Percentiles rank a stretch among this genome's conserved stretches.
Evolutionary conservation across 176 grass and related monocot species (phyloP).

Genomic region (Areca catechu): DNA sequence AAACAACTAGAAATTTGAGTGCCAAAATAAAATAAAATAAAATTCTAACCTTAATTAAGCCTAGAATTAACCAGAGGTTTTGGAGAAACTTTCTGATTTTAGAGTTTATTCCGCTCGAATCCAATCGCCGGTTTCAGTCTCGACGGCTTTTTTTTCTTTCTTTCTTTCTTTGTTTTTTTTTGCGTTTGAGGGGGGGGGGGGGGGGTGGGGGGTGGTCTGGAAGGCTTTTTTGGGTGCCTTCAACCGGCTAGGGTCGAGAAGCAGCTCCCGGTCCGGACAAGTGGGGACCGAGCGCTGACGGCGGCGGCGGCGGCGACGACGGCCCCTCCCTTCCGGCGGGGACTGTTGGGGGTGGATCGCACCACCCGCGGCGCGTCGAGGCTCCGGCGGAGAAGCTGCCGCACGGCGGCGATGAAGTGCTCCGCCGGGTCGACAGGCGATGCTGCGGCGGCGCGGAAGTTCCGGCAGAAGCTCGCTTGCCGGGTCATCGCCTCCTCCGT

Average conservation of each 20-base stretch:
- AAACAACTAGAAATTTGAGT: too few relatives aligned
- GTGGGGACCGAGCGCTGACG: not conserved
- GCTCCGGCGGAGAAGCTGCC: slow-evolving; percentile 47
- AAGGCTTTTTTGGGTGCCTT: too few relatives aligned
- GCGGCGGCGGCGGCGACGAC: not conserved
- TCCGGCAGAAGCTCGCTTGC: slow-evolving; percentile 41
- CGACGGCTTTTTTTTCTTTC: too few relatives aligned
- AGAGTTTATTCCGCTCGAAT: too few relatives aligned
- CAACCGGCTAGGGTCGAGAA: slow-evolving; percentile 51
- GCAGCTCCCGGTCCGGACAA: slow-evolving; percentile 46
- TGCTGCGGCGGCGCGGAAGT: slow-evolving; percentile 29
- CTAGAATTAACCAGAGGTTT: too few relatives aligned
- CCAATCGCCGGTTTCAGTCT: too few relatives aligned
- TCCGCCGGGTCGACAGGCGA: slow-evolving; percentile 32
- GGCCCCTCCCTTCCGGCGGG: slow-evolving; percentile 7
- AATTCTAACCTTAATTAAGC: too few relatives aligned
- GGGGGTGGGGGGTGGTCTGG: too few relatives aligned
- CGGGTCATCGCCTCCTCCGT: slow-evolving; percentile 67
- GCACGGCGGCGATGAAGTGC: slow-evolving; percentile 47
- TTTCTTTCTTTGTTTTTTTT: too few relatives aligned
- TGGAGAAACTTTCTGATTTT: too few relatives aligned
- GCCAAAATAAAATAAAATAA: too few relatives aligned
- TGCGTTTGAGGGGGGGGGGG: too few relatives aligned
- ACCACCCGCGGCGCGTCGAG: slow-evolving; percentile 33
- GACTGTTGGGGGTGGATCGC: slow-evolving; percentile 54